These are phyloP conservation scores for Powellomyces hirtus DNA, from an alignment of 192 early-diverging fungal genomes.

Conservation along the genomic window DNA sequence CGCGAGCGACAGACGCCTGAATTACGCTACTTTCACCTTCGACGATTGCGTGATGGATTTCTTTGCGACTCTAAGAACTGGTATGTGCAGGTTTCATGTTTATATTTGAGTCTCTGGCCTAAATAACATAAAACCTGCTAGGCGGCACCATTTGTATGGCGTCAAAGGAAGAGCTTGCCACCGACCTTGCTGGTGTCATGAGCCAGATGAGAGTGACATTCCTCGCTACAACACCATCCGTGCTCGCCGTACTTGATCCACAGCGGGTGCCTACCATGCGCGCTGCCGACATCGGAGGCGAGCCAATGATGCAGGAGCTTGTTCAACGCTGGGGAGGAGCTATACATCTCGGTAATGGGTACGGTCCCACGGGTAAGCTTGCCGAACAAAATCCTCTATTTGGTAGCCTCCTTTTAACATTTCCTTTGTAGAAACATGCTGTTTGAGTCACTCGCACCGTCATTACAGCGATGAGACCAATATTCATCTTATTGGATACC, in stretches of 20 bases:
- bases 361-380: neutral
- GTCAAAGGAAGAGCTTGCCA: neutral
- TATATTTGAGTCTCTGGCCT: neutral
- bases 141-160: neutral
- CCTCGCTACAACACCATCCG: neutral
- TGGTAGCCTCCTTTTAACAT: neutral
- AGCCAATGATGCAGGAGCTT: neutral
- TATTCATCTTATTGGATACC: conserved; percentile 11
- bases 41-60: conserved; percentile 8
- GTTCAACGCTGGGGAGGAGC: neutral
- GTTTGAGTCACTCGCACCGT: conserved; percentile 8
- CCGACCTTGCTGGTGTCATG: neutral
- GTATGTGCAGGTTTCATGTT: neutral
- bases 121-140: neutral
- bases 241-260: neutral
- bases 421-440: neutral
- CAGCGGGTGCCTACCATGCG: neutral
- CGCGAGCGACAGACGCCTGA: neutral
- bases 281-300: conserved; percentile 6
- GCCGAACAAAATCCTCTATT: neutral
- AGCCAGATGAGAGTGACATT: neutral
- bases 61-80: conserved; percentile 8
- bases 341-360: neutral
- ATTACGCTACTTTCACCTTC: conserved; percentile 5
- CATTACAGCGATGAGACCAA: conserved; percentile 1